Conservation (phyloP, 1,139 yeast genomes). For the Nakaseomyces kungkrabaensis region DNA sequence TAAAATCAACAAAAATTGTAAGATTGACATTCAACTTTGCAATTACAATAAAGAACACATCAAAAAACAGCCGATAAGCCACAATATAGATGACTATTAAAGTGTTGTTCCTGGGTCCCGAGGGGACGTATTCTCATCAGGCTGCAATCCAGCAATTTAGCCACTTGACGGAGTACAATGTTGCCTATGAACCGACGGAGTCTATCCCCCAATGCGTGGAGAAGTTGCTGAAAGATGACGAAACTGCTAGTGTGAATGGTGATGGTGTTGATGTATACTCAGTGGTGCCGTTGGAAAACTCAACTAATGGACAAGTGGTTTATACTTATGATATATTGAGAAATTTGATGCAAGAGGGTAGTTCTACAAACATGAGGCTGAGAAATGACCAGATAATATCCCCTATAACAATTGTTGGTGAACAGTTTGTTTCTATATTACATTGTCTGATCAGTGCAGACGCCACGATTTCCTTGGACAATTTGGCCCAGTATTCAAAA, state of each 20-base stretch:
- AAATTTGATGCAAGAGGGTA: conserved; percentile 41
- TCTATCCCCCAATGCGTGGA: conserved; percentile 60
- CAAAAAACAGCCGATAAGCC: too few relatives aligned
- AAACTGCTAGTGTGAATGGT: conserved; percentile 26
- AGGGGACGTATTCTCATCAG: conserved; percentile 89
- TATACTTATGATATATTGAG: conserved; percentile 73
- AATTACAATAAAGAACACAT: too few relatives aligned
- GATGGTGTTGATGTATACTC: conserved; percentile 44
- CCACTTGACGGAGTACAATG: conserved; percentile 17
- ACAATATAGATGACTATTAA: conserved; percentile 9
- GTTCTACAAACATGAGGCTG: not conserved
- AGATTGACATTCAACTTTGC: too few relatives aligned
- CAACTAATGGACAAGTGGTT: conserved; percentile 89
- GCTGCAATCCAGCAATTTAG: conserved; percentile 75
- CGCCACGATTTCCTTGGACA: conserved; percentile 6
- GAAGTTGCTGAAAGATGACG: conserved; percentile 26
- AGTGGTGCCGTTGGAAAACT: conserved; percentile 88
- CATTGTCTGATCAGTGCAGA: conserved; percentile 57
- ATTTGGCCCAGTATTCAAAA: conserved; percentile 35
- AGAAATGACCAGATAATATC: not conserved
- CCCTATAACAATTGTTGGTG: conserved; percentile 44
- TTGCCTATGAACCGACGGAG: conserved; percentile 29
- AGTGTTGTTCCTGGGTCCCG: conserved; percentile 77
- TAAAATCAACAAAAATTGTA: too few relatives aligned
- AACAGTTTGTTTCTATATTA: conserved; percentile 72